A percentile compares a stretch with the other conserved stretches of the same genome.
Conservation (phyloP, 495 filamentous ascomycete species). For the Astrothelium subdiscretum region DNA sequence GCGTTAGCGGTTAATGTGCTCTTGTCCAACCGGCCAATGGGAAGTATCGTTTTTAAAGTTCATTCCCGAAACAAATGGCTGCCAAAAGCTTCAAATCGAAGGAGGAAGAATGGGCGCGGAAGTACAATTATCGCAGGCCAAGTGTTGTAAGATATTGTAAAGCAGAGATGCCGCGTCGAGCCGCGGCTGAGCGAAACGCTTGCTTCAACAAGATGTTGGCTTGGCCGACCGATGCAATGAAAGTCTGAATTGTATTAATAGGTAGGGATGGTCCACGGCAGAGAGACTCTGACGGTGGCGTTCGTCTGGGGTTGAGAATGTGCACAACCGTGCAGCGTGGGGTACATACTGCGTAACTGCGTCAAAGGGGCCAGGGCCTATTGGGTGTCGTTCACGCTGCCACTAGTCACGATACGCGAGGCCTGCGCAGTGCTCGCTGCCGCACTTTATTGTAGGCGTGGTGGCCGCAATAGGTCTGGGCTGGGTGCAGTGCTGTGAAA, state of each 20-base stretch:
- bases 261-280: not conserved
- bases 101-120: not conserved
- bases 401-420: not conserved
- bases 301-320: not conserved
- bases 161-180: not conserved
- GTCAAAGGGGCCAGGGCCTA: not conserved
- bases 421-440: not conserved
- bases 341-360: slow-evolving; percentile 2
- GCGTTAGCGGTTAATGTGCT: slow-evolving; percentile 25
- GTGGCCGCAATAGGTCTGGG: not conserved
- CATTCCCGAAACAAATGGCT: slow-evolving; percentile 17
- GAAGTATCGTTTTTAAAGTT: slow-evolving; percentile 28
- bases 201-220: not conserved
- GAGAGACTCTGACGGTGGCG: not conserved
- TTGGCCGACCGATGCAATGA: not conserved
- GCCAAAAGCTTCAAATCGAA: not conserved
- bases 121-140: not conserved
- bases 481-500: not conserved
- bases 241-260: not conserved
- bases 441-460: not conserved
- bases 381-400: not conserved
- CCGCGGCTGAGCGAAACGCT: not conserved
- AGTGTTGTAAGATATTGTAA: not conserved
- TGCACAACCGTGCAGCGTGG: slow-evolving; percentile 2
- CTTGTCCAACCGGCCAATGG: slow-evolving; percentile 30